Base-by-base conservation (phyloP, 2,329 filamentous ascomycete genomes). In the Didymella exigua region DNA sequence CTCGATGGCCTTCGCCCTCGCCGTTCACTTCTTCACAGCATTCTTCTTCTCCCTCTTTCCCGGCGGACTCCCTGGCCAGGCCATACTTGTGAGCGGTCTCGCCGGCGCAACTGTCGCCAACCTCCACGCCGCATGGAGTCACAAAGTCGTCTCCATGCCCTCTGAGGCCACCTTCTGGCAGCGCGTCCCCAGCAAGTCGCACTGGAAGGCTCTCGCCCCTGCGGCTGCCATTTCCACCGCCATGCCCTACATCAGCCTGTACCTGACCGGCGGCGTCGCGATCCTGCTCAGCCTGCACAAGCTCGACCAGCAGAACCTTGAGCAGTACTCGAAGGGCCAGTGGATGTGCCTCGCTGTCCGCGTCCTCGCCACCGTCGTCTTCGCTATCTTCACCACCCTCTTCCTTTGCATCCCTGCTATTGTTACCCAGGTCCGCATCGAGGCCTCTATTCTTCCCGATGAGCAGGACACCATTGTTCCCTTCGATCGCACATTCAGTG, bases 401-500 rank as follows among this genome's bases (percentile, higher is more conserved):
- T 75, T 93, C 56, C 80, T 90, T 59, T 82, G 96, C 58, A 90
- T 97, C 52, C 93, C 93, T 16, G 85, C 90, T 33, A 83, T 85
- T 55, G 89, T 93, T 27, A 84, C 90, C 19, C 85, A 96, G 55
- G 82, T 89, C 62, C 91, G 93, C 59, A 87, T 96, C 30, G 91
- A 96, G 73, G 92, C 93, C 6, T 93, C 90, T 43, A 86, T 96
- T 65, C 85, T 98, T 2, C 85, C 91, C 0, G 88, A 91, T 55
- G 87, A 90, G 16, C 84, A 92, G 62, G 89, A 96, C 77, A 86
- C 90, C 23, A 89, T 97, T 61, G 87, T 98, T 30, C 88, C 91
- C 27, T 96, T 98, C 68, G 93, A 98, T 80, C 89, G 92, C 61
- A 88, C 88, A 26, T 96, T 96, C 69, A 85, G 84, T 60, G 90